phyloP scores from a whole-genome alignment of 495 filamentous ascomycete species.

The Letharia lupina region DNA sequence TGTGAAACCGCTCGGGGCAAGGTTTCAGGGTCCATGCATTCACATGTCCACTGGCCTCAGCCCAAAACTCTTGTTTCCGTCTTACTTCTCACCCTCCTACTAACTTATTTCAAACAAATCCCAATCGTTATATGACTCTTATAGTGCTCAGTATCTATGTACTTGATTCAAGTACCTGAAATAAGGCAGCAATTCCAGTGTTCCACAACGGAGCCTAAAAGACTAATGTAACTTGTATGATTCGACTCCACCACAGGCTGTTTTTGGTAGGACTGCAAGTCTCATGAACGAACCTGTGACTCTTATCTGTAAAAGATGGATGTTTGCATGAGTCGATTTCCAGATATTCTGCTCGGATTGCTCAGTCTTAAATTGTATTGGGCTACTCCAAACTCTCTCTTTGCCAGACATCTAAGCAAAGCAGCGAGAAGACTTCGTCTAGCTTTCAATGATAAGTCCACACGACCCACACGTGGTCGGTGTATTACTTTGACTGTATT shows the following conservation, averaged over 20 bases:
- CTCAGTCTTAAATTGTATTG: not conserved
- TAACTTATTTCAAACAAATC: not conserved
- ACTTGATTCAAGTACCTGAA: too few species aligned
- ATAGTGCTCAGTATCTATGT: too few species aligned
- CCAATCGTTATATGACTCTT: too few species aligned
- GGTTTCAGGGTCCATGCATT: conserved; percentile 7
- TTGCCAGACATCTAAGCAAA: not conserved
- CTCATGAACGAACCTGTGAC: not conserved
- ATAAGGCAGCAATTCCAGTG: too few species aligned
- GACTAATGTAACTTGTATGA: not conserved
- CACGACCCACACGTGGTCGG: not conserved
- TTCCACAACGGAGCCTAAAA: not conserved
- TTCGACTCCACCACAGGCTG: not conserved
- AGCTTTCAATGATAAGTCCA: not conserved
- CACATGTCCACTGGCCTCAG: not conserved
- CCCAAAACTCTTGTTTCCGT: not conserved
- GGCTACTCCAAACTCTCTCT: not conserved
- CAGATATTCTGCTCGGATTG: not conserved
- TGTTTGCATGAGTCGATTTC: not conserved
- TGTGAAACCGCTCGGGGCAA: conserved; percentile 2
- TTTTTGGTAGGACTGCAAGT: not conserved
- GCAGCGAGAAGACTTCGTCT: not conserved
- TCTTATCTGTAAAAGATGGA: too few species aligned
- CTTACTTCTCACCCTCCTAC: not conserved
- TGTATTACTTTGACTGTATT: too few species aligned